Evolutionary conservation across 2,329 filamentous ascomycete genomes (phyloP), one percentile per base, ranked within the genome.

Genomic region (Fusarium sp.): DNA sequence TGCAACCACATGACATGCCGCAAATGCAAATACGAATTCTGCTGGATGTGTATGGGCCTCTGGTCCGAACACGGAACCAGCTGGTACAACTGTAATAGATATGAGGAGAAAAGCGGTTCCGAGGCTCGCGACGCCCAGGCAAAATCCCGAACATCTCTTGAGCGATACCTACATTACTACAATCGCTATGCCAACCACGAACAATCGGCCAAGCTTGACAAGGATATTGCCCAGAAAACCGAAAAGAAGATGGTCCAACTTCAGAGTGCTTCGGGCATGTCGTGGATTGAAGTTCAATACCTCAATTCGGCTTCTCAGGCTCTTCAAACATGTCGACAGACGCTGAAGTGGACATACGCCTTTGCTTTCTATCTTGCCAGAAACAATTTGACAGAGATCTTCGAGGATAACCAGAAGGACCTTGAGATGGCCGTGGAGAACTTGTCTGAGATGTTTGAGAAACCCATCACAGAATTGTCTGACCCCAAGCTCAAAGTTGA

Each of bases 41-140:
- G 96, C 83, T 99, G 96, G 96, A 98, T 99, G 92, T 99, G 96
- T 78, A 99, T 99, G 96, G 96, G 96, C 0, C 85, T 97, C 1
- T 99, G 96, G 96, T 97, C 94, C 2, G 96, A 99, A 81, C 96
- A 99, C 79, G 96, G 96, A 69, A 99, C 95, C 6, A 97, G 94
- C 82, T 99, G 96, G 96, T 99, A 99, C 85, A 99, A 97, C 81
- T 99, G 96, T 87, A 99, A 97, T 79, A 88, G 96, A 11, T 99
- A 92, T 76, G 96, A 99, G 78, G 96, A 98, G 83, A 98, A 96
- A 86, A 97, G 93, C 71, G 96, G 96, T 3, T 86, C 90, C 0
- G 95, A 98, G 60, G 96, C 96, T 7, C 88, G 96, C 38, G 94
- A 97, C 79, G 94, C 94, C 2, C 96, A 99, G 79, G 94, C 96